A percentile compares a stretch with the other conserved stretches of the same genome.
These are phyloP conservation scores for Zygoascus ofunaensis DNA, from an alignment of 805 yeast species.

Conservation along the genomic window DNA sequence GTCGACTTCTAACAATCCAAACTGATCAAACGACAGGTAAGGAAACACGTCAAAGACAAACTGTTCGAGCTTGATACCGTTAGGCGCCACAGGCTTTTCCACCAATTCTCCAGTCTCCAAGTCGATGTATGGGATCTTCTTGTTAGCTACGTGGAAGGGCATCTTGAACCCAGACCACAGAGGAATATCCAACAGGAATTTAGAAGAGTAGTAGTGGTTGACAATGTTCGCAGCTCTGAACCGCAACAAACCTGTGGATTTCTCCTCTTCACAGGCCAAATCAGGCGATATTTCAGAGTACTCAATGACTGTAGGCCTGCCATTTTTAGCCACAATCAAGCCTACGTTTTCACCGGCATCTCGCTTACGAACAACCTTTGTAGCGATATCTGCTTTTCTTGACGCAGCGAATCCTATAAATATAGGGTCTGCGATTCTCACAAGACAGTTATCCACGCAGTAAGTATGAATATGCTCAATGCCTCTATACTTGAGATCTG, in stretches of 20 bases:
- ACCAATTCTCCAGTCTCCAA: conserved; percentile 35
- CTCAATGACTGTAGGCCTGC: conserved; percentile 82
- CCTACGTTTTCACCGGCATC: conserved; percentile 87
- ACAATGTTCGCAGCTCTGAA: conserved; percentile 95
- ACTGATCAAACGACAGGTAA: conserved; percentile 54
- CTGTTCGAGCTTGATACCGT: conserved; percentile 92
- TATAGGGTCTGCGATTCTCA: conserved; percentile 86
- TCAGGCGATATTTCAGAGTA: conserved; percentile 81
- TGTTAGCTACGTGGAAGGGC: conserved; percentile 93
- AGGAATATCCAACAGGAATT: conserved; percentile 53
- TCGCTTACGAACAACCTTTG: conserved; percentile 91
- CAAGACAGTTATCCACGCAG: conserved; percentile 91
- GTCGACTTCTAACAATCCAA: conserved; percentile 88
- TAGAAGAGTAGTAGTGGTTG: conserved; percentile 86
- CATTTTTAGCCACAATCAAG: conserved; percentile 55
- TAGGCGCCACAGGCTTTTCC: conserved; percentile 59
- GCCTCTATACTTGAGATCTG: conserved; percentile 58
- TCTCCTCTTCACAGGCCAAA: conserved; percentile 54
- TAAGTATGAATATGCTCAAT: conserved; percentile 90
- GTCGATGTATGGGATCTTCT: conserved; percentile 67
- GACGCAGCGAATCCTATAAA: conserved; percentile 76
- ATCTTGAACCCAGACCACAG: conserved; percentile 46
- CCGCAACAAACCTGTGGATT: conserved; percentile 41
- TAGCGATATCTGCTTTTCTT: conserved; percentile 64
- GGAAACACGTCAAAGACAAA: conserved; percentile 95